Evolutionary conservation across 2,329 filamentous ascomycete species (phyloP), one percentile per base, ranked within the genome.

Genomic region (Botrytis squamosa): DNA sequence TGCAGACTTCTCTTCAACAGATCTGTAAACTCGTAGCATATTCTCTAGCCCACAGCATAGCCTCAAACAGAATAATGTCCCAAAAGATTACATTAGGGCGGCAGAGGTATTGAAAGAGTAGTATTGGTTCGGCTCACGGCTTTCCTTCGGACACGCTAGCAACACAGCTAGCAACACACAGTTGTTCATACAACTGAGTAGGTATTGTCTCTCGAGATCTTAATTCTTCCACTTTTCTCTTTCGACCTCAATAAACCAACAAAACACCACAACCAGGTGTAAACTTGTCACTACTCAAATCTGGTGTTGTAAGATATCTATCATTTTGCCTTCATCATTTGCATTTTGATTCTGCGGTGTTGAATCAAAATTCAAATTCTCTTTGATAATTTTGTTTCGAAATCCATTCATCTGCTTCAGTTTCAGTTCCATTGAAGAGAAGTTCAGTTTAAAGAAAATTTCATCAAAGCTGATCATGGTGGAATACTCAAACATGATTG

Each of bases 101-200:
- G 36, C 36, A 18, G 40, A 55, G 18, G 5, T 29, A 33, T 68
- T 57, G 18, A 57, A 29, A 22, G 36, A 38, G 29, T 25, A 25
- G 66, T 22, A 68, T 57, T 68, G 66, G 66, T 9, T 42, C 66
- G 66, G 63, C 18, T 36, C 20, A 25, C 44, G 44, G 44, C 63
- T 46, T 49, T 66, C 63, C 66, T 68, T 68, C 66, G 66, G 14
- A 1, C 22, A 25, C n/a, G 36, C 66, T 68, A 68, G 7, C 9
- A 40, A 29, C 29, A 29, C 29, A 29, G 29, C 29, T 29, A 29
- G 29, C 29, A 33, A 18, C 5, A 40, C 25, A 22, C 12, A n/a
- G 49, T 18, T 20, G 49, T 42, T 55, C 4, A 57, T 42, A 68
- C n/a, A 42, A 9, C 29, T 42, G 4, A 68, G n/a, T 33, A 57